Evolutionary conservation across 371 early-diverging fungal species (phyloP), one percentile per base, ranked within the genome.

Genomic region (Dichotomocladium elegans): DNA sequence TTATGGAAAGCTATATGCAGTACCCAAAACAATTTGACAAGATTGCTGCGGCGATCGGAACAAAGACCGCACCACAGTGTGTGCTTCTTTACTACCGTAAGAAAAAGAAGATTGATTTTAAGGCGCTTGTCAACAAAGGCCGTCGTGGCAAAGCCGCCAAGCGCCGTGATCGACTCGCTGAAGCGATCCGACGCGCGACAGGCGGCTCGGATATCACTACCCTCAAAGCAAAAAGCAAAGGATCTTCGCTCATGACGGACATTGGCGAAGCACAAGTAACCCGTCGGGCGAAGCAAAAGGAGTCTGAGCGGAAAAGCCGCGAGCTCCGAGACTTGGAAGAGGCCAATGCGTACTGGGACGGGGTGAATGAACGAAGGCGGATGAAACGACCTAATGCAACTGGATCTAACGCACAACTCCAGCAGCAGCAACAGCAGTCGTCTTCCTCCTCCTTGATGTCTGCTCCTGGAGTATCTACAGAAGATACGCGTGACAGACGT

Each of bases 51-150:
- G 78, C 76, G 10, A 55, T 97, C n/a, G 80, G 79, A 15, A 74
- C 79, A 55, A 97, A 97, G 72, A 83, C 87, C 0, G 82, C 88
- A 7, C 72, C 82, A 17, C 93, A 94, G 54, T 94, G 94, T 58
- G 92, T 96, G 5, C 60, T 88, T 29, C 92, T 92, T 45, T 97
- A 94, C 63, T 97, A 97, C 66, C 88, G 93, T 22, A 90, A 92
- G 55, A 94, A 95, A 74, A 82, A 81, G 43, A 86, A 90, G 61
- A 80, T 90, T 29, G 84, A 85, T 35, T 87, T 95, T 56, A 96
- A 95, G 71, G 83, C 80, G 0, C 60, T 93, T 51, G 66, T 77
- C 53, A 71, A 68, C 33, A 74, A 76, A 47, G 79, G 80, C 7
- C 64, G 81, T 9, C 68, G 82, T 12, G 75, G 81, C 14, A 80